Base-by-base conservation (phyloP, 495 filamentous ascomycete genomes). In the Podospora tetraspora region DNA sequence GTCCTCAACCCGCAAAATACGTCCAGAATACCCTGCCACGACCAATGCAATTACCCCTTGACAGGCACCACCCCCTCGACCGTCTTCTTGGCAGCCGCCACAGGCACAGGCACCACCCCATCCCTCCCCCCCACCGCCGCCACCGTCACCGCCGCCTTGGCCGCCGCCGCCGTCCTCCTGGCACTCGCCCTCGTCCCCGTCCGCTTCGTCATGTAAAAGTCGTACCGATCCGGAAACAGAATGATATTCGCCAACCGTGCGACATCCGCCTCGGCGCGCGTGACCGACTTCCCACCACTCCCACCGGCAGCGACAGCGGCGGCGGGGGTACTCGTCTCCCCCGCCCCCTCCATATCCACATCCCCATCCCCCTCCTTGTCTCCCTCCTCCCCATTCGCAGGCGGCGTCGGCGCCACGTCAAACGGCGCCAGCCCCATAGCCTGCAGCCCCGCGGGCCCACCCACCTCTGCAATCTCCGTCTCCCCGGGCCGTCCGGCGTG, bases 381-480 rank as follows among this genome's bases (percentile, higher is more conserved):
- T 3, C 11, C 32, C 32, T 37, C 13, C 22, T 12, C 64, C 12
- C 52, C 57, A 9, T 59, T 43, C 10, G 56, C 61, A 1, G 73
- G 72, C 66, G 69, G 78, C 57, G 70, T 77, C 13, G 68, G 70
- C 21, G 72, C 75, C 3, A 82, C 67, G 19, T 79, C 80, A 71
- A 81, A 83, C 23, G 82, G 82, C 71, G 81, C 78, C 0, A 84
- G 70, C 0, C 82, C 82, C 82, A 84, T 84, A 16, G 82, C 80
- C 68, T 79, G 79, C 62, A 84, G 64, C 0, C 76, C 82, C 10
- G 79, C 81, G 2, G 80, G 75, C 3, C 82, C 82, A 30, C 82
- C 81, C 1, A 81, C 78, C 66, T 81, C 79, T 43, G 78, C 78
- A 63, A 84, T 83, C 29, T 83, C 81, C 56, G 76, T 79, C 73